Conservation (phyloP, 257 asterid species). For the Rhazya stricta region DNA sequence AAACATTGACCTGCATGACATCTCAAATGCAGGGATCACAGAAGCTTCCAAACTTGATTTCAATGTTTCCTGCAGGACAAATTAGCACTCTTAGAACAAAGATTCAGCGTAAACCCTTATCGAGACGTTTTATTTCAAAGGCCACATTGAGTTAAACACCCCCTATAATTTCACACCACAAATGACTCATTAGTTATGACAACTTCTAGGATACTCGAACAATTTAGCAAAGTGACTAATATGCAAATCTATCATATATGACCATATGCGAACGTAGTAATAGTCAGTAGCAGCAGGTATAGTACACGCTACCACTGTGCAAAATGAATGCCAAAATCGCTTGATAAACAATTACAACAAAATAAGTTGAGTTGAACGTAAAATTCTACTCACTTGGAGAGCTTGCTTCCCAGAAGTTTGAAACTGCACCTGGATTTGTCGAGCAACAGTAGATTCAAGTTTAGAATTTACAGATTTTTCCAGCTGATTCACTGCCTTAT, state of each 20-base stretch:
- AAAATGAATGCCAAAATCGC: neutral
- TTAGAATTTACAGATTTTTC: conserved; percentile 80
- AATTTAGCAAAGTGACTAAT: neutral
- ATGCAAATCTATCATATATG: neutral
- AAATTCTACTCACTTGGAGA: conserved; percentile 57
- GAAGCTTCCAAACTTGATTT: conserved; percentile 78
- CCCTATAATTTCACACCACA: neutral
- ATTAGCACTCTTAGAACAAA: conserved; percentile 8
- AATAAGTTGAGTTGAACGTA: neutral
- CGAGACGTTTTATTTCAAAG: neutral
- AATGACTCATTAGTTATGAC: neutral
- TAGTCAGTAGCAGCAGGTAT: neutral
- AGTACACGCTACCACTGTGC: neutral
- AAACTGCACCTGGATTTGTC: conserved; percentile 85
- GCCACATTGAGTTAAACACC: neutral
- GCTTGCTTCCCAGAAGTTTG: conserved; percentile 97
- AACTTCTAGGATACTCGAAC: neutral
- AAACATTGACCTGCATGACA: conserved; percentile 87
- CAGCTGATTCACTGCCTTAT: conserved; percentile 81
- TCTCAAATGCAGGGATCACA: conserved; percentile 87
- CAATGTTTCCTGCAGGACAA: conserved; percentile 66
- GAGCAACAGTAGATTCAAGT: conserved; percentile 77
- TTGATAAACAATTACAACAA: neutral
- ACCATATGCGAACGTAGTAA: neutral
- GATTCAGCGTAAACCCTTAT: neutral